phyloP scores from a whole-genome alignment of 352 stramenopile genomes.

The Phytophthora niederhauseri region DNA sequence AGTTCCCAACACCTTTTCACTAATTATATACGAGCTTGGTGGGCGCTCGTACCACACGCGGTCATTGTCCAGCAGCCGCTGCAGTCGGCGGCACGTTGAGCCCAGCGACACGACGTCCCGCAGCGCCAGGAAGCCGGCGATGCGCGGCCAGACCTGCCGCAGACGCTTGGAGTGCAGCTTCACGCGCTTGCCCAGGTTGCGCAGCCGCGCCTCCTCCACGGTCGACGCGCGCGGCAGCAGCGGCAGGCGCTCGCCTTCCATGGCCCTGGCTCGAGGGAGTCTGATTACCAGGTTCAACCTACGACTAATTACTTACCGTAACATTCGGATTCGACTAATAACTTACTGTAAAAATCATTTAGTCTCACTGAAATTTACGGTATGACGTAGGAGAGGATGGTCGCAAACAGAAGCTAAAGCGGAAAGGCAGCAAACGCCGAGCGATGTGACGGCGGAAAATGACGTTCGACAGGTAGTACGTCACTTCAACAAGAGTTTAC shows the following conservation, averaged over 20 bases:
- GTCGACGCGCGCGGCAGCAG: constrained; percentile 38
- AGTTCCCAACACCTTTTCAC: not conserved
- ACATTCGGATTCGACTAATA: too few relatives aligned
- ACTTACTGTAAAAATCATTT: too few relatives aligned
- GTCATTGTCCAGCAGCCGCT: constrained; percentile 47
- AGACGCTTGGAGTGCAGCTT: constrained; percentile 66
- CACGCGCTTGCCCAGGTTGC: constrained; percentile 56
- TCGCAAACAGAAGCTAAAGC: not conserved
- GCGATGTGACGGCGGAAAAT: not conserved
- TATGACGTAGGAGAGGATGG: not conserved
- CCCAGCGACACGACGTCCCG: constrained; percentile 44
- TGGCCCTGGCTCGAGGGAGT: not conserved
- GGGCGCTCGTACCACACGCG: constrained; percentile 42
- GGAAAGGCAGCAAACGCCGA: not conserved
- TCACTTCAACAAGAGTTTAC: constrained; percentile 1
- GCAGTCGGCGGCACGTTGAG: constrained; percentile 43
- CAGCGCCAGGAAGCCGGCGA: constrained; percentile 45
- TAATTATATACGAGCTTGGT: not conserved
- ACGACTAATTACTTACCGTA: not conserved
- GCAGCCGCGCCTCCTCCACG: constrained; percentile 42
- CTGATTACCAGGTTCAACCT: constrained; percentile 1
- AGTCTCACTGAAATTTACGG: too few relatives aligned
- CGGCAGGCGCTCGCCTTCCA: constrained; percentile 22
- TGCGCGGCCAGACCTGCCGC: constrained; percentile 46
- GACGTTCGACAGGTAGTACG: not conserved